phyloP scores from a whole-genome alignment of 257 asterid species.

The Catharanthus roseus region DNA sequence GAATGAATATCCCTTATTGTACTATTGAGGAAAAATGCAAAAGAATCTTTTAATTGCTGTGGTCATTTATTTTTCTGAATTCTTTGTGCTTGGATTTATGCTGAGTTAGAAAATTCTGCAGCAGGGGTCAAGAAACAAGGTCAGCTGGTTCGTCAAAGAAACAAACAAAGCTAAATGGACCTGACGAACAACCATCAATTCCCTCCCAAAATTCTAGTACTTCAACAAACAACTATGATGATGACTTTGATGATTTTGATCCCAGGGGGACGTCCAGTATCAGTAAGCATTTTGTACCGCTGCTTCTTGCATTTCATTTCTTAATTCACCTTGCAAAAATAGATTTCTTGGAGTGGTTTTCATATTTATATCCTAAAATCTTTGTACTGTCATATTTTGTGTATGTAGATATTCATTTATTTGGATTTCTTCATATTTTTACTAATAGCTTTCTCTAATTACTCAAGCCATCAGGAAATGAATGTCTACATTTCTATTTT shows the following conservation, averaged over 20 bases:
- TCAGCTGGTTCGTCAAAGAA: conserved; percentile 37
- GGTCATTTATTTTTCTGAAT: neutral
- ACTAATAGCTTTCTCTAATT: neutral
- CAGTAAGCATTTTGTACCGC: conserved; percentile 52
- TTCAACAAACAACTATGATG: conserved; percentile 47
- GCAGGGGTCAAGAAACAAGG: conserved; percentile 48
- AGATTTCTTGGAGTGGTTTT: neutral
- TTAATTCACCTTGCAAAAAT: neutral
- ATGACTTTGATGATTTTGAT: conserved; percentile 85
- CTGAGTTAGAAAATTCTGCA: conserved; percentile 34
- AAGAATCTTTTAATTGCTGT: conserved; percentile 1
- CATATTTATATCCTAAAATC: neutral
- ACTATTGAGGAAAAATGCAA: neutral
- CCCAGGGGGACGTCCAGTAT: conserved; percentile 78
- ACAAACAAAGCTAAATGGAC: conserved; percentile 30
- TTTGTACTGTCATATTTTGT: neutral
- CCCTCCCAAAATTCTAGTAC: conserved; percentile 40
- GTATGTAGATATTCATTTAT: neutral
- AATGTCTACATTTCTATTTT: too few species aligned
- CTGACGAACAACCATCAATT: conserved; percentile 40
- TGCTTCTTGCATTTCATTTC: neutral
- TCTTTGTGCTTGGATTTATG: conserved; percentile 13
- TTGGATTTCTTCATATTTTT: neutral
- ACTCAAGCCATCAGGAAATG: too few species aligned
- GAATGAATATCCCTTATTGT: neutral